Base-by-base conservation (phyloP, 768 basidiomycete species). In the Podaxis rugospora region DNA sequence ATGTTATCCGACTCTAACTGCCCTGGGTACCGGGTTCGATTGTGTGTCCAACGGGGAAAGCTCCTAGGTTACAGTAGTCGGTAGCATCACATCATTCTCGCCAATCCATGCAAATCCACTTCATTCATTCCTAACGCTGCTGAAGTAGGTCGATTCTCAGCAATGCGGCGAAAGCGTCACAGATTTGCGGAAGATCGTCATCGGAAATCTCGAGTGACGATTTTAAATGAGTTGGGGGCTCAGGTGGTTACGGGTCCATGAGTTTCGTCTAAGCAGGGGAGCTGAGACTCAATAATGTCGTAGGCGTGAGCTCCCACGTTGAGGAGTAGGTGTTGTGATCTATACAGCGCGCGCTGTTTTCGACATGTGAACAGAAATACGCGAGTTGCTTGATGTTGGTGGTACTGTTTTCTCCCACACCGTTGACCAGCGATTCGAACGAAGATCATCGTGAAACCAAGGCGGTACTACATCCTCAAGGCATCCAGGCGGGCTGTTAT, bases 21-120 rank as follows among this genome's bases (percentile, higher is more conserved):
- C 27, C 27, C 27, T 28, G 27, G 27, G 27, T 6, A 28, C 27
- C 27, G 27, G 27, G 27, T 28, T 28, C 27, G 27, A 28, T 28
- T 28, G 27, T 28, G 27, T 5, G 27, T 28, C 27, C 6, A 28
- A 28, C 3, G 42, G 18, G 18, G 18, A 9, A n/a, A 18, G 7
- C 42, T 0, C 4, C 47, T 0, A 23, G 21, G 47, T 13, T 18
- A 23, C 23, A 4, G 47, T 27, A 16, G 25, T 13, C 10, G 47
- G 21, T 25, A 25, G 47, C 0, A 16, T 44, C 42, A 40, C 11
- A 7, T 44, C 9, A 18, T 16, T 23, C 23, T 49, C 47, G 96
- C 97, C 64, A 98, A 98, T 75, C 97, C 97, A 0, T 98, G 96
- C 87, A 98, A 99, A 77, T 92, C 97, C 1, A 81, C 84, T 7